A percentile compares a stretch with the other conserved stretches of the same genome.
Conservation (phyloP, 768 basidiomycete genomes). For the Russula griseocarnosa region DNA sequence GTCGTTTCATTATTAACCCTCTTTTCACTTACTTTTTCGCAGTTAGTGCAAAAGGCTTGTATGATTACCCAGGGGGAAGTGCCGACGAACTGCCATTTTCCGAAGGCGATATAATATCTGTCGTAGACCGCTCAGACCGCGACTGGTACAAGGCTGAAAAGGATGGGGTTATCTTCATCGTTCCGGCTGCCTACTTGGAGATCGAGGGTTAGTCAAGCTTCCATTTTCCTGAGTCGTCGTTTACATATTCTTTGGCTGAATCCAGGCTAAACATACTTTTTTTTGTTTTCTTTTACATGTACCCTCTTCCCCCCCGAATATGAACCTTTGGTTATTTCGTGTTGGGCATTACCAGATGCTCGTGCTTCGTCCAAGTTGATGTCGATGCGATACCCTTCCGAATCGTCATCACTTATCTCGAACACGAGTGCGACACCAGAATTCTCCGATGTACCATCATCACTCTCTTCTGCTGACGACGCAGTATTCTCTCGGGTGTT, state of each 20-base stretch:
- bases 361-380: slow-evolving; percentile 10
- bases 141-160: slow-evolving; percentile 98
- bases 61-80: slow-evolving; percentile 64
- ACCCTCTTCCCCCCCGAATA: slow-evolving; percentile 29
- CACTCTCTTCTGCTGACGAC: background rate
- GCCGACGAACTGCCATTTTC: slow-evolving; percentile 81
- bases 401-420: background rate
- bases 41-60: slow-evolving; percentile 76
- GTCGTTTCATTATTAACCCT: slow-evolving; percentile 32
- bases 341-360: slow-evolving; percentile 7
- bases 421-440: background rate
- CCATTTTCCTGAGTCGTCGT: slow-evolving; percentile 55
- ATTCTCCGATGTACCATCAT: background rate
- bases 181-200: slow-evolving; percentile 90
- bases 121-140: slow-evolving; percentile 78
- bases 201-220: slow-evolving; percentile 81
- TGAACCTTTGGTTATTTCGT: slow-evolving; percentile 26
- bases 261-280: slow-evolving; percentile 77
- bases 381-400: background rate
- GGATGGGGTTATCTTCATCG: slow-evolving; percentile 80
- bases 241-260: slow-evolving; percentile 47
- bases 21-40: slow-evolving; percentile 18
- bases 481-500: background rate
- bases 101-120: slow-evolving; percentile 72
- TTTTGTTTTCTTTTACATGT: slow-evolving; percentile 43